Evolutionary conservation across 2,329 filamentous ascomycete genomes (phyloP).

Genomic region (Arthrinium puccinioides): DNA sequence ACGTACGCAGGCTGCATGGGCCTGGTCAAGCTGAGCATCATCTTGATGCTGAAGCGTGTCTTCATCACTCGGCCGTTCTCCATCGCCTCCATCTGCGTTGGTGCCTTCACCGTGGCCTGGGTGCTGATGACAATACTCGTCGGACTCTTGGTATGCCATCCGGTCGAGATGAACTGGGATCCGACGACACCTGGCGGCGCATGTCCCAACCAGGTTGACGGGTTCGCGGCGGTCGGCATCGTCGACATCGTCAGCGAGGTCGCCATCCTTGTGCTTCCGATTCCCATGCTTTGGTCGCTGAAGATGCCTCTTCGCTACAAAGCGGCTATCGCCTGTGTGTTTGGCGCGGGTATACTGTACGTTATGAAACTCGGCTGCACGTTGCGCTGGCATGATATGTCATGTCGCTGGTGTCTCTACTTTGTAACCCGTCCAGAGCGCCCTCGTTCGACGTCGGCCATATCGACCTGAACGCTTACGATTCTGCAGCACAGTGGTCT

Average conservation of each 20-base stretch:
- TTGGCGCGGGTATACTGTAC: slow-evolving; percentile 11
- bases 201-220: slow-evolving; percentile 12
- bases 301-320: slow-evolving; percentile 10
- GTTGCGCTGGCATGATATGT: no score
- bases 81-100: slow-evolving; percentile 8
- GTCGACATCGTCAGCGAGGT: slow-evolving; percentile 12
- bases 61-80: slow-evolving; percentile 10
- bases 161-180: slow-evolving; percentile 21
- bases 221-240: slow-evolving; percentile 9
- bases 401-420: no score
- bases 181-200: slow-evolving; percentile 2
- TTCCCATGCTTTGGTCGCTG: slow-evolving; percentile 10
- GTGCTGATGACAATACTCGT: slow-evolving; percentile 11
- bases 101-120: slow-evolving; percentile 10
- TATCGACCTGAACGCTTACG: neutral
- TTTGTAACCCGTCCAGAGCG: no score
- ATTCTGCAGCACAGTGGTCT: neutral
- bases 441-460: neutral
- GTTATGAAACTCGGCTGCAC: no score
- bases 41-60: slow-evolving; percentile 12
- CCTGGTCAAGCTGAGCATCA: slow-evolving; percentile 12
- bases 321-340: slow-evolving; percentile 8
- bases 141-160: slow-evolving; percentile 9
- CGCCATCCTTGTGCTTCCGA: slow-evolving; percentile 8
- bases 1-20: slow-evolving; percentile 9